Percentiles rank a stretch among this genome's conserved stretches.
phyloP scores from a whole-genome alignment of 768 basidiomycete genomes.

The Astraeus odoratus region DNA sequence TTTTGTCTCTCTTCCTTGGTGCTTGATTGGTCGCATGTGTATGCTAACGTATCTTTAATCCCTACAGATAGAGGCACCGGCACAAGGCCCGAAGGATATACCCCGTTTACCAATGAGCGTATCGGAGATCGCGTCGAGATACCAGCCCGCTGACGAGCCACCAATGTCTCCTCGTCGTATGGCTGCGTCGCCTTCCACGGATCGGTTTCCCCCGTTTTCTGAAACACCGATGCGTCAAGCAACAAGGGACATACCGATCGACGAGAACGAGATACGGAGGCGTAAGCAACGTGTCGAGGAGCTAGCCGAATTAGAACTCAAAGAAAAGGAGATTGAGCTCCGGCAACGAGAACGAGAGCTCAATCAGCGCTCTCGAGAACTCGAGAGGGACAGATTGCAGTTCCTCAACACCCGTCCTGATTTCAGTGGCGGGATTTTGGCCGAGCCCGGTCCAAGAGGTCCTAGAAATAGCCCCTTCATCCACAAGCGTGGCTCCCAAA shows the following conservation, averaged over 20 bases:
- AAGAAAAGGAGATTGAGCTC: slow-evolving; percentile 49
- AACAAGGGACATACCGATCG: slow-evolving; percentile 12
- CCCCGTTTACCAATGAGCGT: slow-evolving; percentile 62
- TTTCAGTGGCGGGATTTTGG: slow-evolving; percentile 5
- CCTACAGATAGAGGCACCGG: slow-evolving; percentile 40
- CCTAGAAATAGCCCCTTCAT: slow-evolving; percentile 18
- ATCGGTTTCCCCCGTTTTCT: slow-evolving; percentile 19
- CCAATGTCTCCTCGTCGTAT: slow-evolving; percentile 35
- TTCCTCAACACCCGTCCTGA: slow-evolving; percentile 30
- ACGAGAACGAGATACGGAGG: slow-evolving; percentile 22
- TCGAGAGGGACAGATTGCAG: slow-evolving; percentile 49
- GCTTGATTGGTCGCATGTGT: slow-evolving; percentile 2
- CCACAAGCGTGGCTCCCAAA: slow-evolving; percentile 25
- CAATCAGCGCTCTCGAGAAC: slow-evolving; percentile 43
- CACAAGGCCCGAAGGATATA: slow-evolving; percentile 53
- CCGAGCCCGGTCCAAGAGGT: slow-evolving; percentile 26
- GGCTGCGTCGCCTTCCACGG: slow-evolving; percentile 29
- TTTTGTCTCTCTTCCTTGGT: slow-evolving; percentile 1
- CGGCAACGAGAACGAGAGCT: slow-evolving; percentile 50
- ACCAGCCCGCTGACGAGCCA: slow-evolving; percentile 40
- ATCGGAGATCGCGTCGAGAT: slow-evolving; percentile 55
- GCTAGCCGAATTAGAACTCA: slow-evolving; percentile 43
- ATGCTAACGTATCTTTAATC: neutral
- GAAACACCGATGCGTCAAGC: slow-evolving; percentile 16
- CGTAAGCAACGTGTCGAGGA: slow-evolving; percentile 43